phyloP scores from a whole-genome alignment of 2,329 filamentous ascomycete genomes.

The Monilinia vaccinii-corymbosi region DNA sequence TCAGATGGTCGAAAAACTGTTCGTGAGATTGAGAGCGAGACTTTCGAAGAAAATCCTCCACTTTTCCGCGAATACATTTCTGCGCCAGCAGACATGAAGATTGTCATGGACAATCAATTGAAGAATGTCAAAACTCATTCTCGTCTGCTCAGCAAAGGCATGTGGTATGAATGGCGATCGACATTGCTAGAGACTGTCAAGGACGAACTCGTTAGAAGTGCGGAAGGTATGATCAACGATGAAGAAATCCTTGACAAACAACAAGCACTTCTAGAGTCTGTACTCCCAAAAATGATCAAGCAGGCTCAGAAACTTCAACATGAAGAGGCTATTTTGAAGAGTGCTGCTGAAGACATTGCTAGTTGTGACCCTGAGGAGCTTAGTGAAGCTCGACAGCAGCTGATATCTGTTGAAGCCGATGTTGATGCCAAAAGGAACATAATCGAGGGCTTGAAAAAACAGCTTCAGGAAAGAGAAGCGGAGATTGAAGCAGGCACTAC shows the following conservation, averaged over 20 bases:
- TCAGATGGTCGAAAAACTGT: conserved; percentile 86
- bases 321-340: conserved; percentile 60
- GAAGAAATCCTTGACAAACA: conserved; percentile 57
- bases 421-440: conserved; percentile 60
- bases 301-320: conserved; percentile 51
- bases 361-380: conserved; percentile 77
- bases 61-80: conserved; percentile 87
- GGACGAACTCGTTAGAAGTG: conserved; percentile 67
- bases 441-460: conserved; percentile 55
- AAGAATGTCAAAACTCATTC: conserved; percentile 95
- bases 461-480: conserved; percentile 58
- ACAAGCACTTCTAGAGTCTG: conserved; percentile 55
- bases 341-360: conserved; percentile 64
- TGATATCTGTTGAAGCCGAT: conserved; percentile 56
- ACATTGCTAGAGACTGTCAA: conserved; percentile 79
- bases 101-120: conserved; percentile 91
- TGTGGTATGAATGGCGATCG: conserved; percentile 98
- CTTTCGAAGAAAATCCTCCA: conserved; percentile 79
- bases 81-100: conserved; percentile 72
- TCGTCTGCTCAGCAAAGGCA: conserved; percentile 80
- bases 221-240: conserved; percentile 68
- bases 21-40: conserved; percentile 82
- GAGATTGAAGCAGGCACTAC: conserved; percentile 53
- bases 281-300: conserved; percentile 56
- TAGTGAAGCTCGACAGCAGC: conserved; percentile 57